These are phyloP conservation scores for Strobilomyces confusus DNA, from an alignment of 768 basidiomycete genomes.

Conservation along the genomic window DNA sequence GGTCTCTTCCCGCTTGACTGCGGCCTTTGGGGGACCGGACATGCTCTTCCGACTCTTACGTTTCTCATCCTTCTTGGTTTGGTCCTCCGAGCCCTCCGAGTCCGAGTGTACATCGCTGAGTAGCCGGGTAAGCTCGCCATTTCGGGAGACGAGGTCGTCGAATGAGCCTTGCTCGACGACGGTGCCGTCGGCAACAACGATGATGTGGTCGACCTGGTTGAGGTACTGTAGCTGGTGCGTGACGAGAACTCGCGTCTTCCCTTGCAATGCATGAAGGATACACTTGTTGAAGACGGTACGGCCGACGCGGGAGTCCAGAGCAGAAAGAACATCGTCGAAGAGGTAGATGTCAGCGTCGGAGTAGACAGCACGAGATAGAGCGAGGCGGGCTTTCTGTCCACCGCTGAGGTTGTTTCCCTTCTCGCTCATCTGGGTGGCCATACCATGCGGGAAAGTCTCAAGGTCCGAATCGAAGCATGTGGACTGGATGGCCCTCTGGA, in stretches of 20 bases:
- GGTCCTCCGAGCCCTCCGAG: slow-evolving; percentile 2
- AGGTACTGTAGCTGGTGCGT: slow-evolving; percentile 32
- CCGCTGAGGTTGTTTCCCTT: slow-evolving; percentile 43
- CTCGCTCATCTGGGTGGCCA: slow-evolving; percentile 44
- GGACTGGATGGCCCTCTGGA: slow-evolving; percentile 25
- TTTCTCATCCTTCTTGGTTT: slow-evolving; percentile 15
- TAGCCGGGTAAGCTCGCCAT: slow-evolving; percentile 26
- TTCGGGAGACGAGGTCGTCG: slow-evolving; percentile 32
- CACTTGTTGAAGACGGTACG: slow-evolving; percentile 30
- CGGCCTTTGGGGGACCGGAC: slow-evolving; percentile 4
- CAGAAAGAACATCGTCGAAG: slow-evolving; percentile 45
- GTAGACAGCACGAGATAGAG: slow-evolving; percentile 45
- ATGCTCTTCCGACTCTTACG: slow-evolving; percentile 23
- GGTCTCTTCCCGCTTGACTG: slow-evolving; percentile 9
- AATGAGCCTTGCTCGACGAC: slow-evolving; percentile 45
- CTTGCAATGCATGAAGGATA: slow-evolving; percentile 19
- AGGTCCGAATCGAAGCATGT: slow-evolving; percentile 29
- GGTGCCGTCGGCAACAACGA: slow-evolving; percentile 43
- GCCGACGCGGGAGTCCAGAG: slow-evolving; percentile 44
- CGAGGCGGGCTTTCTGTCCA: slow-evolving; percentile 48
- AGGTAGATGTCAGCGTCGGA: slow-evolving; percentile 39
- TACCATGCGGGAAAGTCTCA: slow-evolving; percentile 26
- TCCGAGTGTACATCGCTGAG: slow-evolving; percentile 19
- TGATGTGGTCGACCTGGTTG: slow-evolving; percentile 39
- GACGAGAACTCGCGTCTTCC: slow-evolving; percentile 27